Conservation (phyloP, 805 yeast genomes). For the Candida michaelii region DNA sequence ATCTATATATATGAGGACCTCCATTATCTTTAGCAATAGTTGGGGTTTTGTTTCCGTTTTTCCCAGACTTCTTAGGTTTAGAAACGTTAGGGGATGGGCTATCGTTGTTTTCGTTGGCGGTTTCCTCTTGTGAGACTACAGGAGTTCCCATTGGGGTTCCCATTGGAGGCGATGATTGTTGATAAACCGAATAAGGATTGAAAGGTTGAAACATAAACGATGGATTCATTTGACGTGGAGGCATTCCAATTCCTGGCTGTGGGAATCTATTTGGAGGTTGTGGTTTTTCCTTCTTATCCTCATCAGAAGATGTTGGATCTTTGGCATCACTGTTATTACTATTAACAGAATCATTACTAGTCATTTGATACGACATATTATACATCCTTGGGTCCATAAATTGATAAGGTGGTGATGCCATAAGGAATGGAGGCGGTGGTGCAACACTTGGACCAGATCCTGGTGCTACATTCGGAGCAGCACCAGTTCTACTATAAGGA, state of each 20-base stretch:
- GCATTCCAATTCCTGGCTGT: conserved; percentile 34
- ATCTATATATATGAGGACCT: conserved; percentile 58
- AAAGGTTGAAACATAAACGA: conserved; percentile 53
- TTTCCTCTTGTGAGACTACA: too few relatives aligned
- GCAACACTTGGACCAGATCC: conserved; percentile 10
- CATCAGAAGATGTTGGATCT: neutral
- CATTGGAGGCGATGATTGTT: conserved; percentile 19
- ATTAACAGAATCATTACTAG: conserved; percentile 14
- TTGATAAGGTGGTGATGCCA: conserved; percentile 33
- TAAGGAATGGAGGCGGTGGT: conserved; percentile 41
- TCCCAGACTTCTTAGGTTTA: conserved; percentile 1
- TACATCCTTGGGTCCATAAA: conserved; percentile 39
- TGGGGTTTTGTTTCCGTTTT: conserved; percentile 6
- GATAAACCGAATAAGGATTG: conserved; percentile 45
- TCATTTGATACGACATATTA: conserved; percentile 24
- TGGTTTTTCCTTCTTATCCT: neutral
- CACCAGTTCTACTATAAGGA: conserved; percentile 17
- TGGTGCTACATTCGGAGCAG: conserved; percentile 21
- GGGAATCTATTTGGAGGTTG: neutral
- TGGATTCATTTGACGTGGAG: conserved; percentile 26
- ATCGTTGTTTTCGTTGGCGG: neutral
- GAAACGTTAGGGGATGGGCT: conserved; percentile 2
- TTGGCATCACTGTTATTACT: conserved; percentile 3
- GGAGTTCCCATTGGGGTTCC: neutral
- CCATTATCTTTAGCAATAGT: conserved; percentile 7